Conservation (phyloP, 2,329 filamentous ascomycete genomes). For the Sarocladium brachiariae region DNA sequence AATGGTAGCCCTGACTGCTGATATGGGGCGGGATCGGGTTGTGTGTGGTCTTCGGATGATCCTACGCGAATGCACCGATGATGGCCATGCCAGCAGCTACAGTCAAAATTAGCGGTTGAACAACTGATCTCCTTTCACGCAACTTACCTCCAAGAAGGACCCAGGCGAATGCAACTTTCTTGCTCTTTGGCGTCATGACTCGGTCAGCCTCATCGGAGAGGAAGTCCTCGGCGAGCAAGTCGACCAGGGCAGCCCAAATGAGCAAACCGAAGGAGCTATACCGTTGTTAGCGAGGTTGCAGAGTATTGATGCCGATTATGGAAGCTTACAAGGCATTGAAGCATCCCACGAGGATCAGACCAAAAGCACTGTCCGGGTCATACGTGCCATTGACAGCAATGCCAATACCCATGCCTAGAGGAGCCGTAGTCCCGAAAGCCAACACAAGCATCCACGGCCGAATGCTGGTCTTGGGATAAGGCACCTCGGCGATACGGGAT, state of each 20-base stretch:
- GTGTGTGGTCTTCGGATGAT: neutral
- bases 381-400: conserved; percentile 49
- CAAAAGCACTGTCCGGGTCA: conserved; percentile 56
- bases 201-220: conserved; percentile 48
- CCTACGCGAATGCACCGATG: conserved; percentile 27
- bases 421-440: conserved; percentile 57
- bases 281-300: neutral
- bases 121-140: neutral
- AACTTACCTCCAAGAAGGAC: conserved; percentile 44
- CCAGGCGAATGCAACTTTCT: conserved; percentile 44
- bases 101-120: conserved; percentile 9
- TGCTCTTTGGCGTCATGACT: conserved; percentile 44
- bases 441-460: conserved; percentile 56
- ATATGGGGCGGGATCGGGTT: too few species aligned
- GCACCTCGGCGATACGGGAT: conserved; percentile 61
- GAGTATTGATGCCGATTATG: conserved; percentile 11
- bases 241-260: conserved; percentile 56
- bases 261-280: conserved; percentile 51
- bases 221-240: conserved; percentile 59
- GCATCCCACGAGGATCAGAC: conserved; percentile 55
- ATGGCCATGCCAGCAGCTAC: conserved; percentile 26
- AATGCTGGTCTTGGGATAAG: conserved; percentile 48
- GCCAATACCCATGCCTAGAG: conserved; percentile 59
- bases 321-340: conserved; percentile 56
- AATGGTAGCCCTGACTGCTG: neutral